Evolutionary conservation across 495 filamentous ascomycete species (phyloP), one percentile per base, ranked within the genome.

Genomic region (Penicillium psychrofluorescens): DNA sequence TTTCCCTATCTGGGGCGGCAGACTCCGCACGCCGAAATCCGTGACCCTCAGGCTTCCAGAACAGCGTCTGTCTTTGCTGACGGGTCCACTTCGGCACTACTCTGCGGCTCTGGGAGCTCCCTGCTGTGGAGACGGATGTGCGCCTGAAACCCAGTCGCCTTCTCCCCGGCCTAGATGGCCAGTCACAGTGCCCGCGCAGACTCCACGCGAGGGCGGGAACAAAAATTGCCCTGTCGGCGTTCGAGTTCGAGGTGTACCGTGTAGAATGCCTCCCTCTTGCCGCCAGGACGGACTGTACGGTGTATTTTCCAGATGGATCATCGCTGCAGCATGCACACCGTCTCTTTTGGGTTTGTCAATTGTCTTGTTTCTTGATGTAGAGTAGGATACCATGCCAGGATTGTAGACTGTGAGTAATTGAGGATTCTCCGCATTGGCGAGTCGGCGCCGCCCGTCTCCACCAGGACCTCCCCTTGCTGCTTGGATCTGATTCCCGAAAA

Each of bases 31-130:
- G 36, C 53, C 53, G 48, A 31, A 33, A 22, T 31, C 15, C 30
- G 38, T 29, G 27, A 30, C 11, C 31, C 36, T 35, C 31, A 29
- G 22, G 22, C 22, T 49, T 49, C 50, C 35, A 38, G 46, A 50
- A 42, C 39, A 32, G 11, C 11, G 13, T 41, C 33, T 29, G 36
- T 34, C 33, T 37, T 13, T 37, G 37, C 41, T 45, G 43, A 45
- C 40, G 49, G 10, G 28, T 55, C 48, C 56, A 57, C 55, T 53
- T 61, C 57, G 57, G 57, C 57, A 53, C 39, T 41, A 22, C 36
- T 53, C 57, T 61, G 57, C 54, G 57, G 57, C 57, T 61, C 57
- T 58, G 46, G 57, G 36, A 61, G 54, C 54, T 61, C 46, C 35
- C 47, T 55, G 48, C 12, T 43, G 57, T 58, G 54, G 57, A 53